Base-by-base conservation (phyloP, 768 basidiomycete genomes). In the Baorangia bicolor region DNA sequence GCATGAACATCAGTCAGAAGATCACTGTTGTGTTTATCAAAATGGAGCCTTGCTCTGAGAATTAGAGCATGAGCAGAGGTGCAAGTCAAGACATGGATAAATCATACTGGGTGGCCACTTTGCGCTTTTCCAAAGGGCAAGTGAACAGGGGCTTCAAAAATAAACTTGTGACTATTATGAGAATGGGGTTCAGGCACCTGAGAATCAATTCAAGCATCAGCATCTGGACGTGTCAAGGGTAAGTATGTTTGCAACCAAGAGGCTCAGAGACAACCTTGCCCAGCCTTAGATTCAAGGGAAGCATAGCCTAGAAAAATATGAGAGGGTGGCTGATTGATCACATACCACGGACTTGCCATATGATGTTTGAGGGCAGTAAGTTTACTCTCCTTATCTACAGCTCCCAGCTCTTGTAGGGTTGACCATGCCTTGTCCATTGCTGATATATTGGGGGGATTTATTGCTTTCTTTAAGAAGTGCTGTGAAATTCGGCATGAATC, bases 101-200 rank as follows among this genome's bases (percentile, higher is more conserved):
- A 48, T 58, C 82, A 53, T 66, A 93, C 92, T 76, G 77, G 25
- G 78, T 80, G 2, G 90, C 87, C 62, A 92, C 91, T 16, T 96
- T 89, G 5, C 92, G 80, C 67, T 87, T 88, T 28, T 95, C 93
- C 69, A 89, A 78, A 0, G 94, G 92, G 57, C 73, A 90, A 13
- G 84, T 61, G 72, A 97, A 98, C 45, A 98, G 71, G 0, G 94
- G 88, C 64, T 95, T 98, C 5, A 88, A 90, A 2, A 94, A 95
- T 34, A 98, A 73, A 56, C 84, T 78, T 18, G 94, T 92, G 0
- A 86, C 88, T 33, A 95, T 81, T 2, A 91, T 93, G 30, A 95
- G 76, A 13, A 92, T 78, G 2, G 92, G 91, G 51, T 84, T 86
- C 10, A 96, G 73, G 61, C 93, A 95, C 60, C 81, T 81, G 75